These are phyloP conservation scores for Boletus sensibilis DNA, from an alignment of 768 basidiomycete genomes.

Conservation along the genomic window DNA sequence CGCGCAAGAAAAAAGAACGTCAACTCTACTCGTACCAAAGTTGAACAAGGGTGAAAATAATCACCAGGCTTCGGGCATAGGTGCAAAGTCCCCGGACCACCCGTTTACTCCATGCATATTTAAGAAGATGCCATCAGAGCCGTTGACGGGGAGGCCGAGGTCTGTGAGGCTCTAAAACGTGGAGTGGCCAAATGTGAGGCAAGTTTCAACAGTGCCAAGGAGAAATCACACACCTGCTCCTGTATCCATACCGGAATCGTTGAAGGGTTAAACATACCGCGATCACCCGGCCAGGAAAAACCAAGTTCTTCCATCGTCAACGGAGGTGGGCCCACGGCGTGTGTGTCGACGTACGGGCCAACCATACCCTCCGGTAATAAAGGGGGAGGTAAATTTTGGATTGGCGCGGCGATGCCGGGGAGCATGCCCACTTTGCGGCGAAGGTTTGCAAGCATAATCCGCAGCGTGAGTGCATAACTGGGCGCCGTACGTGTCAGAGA, in stretches of 20 bases:
- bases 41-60: slow-evolving; percentile 15
- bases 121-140: slow-evolving; percentile 88
- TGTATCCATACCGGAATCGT: slow-evolving; percentile 90
- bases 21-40: slow-evolving; percentile 25
- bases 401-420: slow-evolving; percentile 46
- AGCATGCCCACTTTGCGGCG: slow-evolving; percentile 80
- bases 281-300: slow-evolving; percentile 65
- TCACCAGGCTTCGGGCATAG: slow-evolving; percentile 87
- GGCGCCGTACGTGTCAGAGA: slow-evolving; percentile 11
- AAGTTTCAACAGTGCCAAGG: neutral
- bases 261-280: slow-evolving; percentile 70
- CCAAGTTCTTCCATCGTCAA: slow-evolving; percentile 87
- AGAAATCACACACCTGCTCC: slow-evolving; percentile 64
- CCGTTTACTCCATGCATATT: slow-evolving; percentile 68
- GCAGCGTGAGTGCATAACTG: slow-evolving; percentile 86
- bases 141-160: slow-evolving; percentile 87
- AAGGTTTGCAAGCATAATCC: slow-evolving; percentile 91
- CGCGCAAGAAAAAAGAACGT: slow-evolving; percentile 20
- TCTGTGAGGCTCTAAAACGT: slow-evolving; percentile 73
- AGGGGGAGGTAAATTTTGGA: slow-evolving; percentile 52
- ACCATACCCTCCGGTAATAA: slow-evolving; percentile 58
- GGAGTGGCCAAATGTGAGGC: neutral
- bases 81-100: slow-evolving; percentile 72
- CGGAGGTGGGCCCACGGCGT: slow-evolving; percentile 51
- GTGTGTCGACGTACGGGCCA: slow-evolving; percentile 52